Evolutionary conservation across 352 stramenopile genomes (phyloP).

Genomic region (Globisporangium orthogonon): DNA sequence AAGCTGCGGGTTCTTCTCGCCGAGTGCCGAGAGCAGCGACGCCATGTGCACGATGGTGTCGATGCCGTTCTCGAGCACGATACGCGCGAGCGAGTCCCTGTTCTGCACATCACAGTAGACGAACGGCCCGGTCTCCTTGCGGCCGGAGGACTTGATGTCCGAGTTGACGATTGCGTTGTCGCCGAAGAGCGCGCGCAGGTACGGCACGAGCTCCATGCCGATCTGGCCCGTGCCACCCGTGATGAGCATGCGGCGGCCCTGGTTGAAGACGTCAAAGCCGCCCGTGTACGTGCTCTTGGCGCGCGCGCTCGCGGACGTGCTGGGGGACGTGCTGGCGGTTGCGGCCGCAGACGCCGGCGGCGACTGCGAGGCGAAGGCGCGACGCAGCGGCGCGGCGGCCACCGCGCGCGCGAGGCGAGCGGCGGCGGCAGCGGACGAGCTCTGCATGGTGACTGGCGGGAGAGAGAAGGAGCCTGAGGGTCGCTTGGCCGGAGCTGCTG

Average conservation of each 20-base stretch:
- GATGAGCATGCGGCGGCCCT: constrained; percentile 58
- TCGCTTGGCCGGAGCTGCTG: too few relatives aligned
- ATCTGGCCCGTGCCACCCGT: constrained; percentile 81
- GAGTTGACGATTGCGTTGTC: constrained; percentile 68
- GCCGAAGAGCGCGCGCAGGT: constrained; percentile 61
- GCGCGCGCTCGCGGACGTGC: constrained; percentile 5
- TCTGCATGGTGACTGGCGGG: too few relatives aligned
- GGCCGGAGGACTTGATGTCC: constrained; percentile 62
- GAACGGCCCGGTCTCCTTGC: constrained; percentile 49
- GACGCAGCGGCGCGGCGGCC: constrained; percentile 1
- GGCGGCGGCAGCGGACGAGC: neutral
- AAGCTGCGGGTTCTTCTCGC: constrained; percentile 87
- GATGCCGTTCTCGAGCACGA: constrained; percentile 84
- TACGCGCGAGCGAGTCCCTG: constrained; percentile 61
- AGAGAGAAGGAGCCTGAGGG: too few relatives aligned
- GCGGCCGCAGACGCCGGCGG: neutral
- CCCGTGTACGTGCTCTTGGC: constrained; percentile 38
- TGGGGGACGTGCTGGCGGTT: constrained; percentile 4
- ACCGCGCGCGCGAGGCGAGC: constrained; percentile 7
- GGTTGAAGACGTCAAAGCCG: constrained; percentile 48
- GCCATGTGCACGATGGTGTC: constrained; percentile 90
- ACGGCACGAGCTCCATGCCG: constrained; percentile 82
- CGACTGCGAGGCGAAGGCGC: constrained; percentile 11
- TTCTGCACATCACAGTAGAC: constrained; percentile 84
- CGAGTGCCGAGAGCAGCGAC: constrained; percentile 85